Evolutionary conservation across 2,329 filamentous ascomycete genomes (phyloP).

Genomic region (Colletotrichum melonis): DNA sequence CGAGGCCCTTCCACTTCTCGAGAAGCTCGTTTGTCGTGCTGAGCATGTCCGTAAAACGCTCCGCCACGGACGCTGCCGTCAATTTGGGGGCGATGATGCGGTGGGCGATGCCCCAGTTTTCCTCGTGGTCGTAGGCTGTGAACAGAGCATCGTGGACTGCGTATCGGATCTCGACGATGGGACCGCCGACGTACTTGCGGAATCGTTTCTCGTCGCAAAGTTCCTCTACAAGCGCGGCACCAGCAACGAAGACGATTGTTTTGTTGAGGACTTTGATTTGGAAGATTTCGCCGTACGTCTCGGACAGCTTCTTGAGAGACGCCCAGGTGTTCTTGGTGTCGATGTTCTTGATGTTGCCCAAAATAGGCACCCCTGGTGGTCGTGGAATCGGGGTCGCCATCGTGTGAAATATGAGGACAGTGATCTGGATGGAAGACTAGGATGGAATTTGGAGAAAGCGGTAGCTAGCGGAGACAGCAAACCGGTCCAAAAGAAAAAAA

Average conservation of each 20-base stretch:
- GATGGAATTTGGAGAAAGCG: not conserved
- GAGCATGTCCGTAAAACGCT: conserved; percentile 60
- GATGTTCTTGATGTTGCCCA: conserved; percentile 51
- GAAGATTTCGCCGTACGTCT: conserved; percentile 52
- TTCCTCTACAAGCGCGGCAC: conserved; percentile 54
- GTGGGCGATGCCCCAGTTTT: conserved; percentile 62
- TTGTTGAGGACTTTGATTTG: conserved; percentile 49
- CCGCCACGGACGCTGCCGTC: conserved; percentile 44
- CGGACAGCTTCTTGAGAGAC: conserved; percentile 49
- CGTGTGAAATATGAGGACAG: not conserved
- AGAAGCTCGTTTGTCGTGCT: conserved; percentile 61
- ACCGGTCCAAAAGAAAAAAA: not conserved
- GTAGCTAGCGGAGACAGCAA: not conserved
- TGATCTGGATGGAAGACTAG: not conserved
- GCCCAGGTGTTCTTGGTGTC: conserved; percentile 49
- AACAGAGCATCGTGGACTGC: conserved; percentile 64
- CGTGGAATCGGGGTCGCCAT: conserved; percentile 50
- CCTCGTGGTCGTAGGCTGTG: conserved; percentile 61
- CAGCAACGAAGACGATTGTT: conserved; percentile 54
- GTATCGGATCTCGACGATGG: conserved; percentile 63
- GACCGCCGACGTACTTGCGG: conserved; percentile 64
- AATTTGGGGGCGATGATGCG: conserved; percentile 63
- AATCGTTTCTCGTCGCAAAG: conserved; percentile 64
- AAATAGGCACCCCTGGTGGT: conserved; percentile 47
- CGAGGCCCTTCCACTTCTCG: conserved; percentile 58